Conservation (phyloP, 148 eudicot species). For the Heliamphora exappendiculata region DNA sequence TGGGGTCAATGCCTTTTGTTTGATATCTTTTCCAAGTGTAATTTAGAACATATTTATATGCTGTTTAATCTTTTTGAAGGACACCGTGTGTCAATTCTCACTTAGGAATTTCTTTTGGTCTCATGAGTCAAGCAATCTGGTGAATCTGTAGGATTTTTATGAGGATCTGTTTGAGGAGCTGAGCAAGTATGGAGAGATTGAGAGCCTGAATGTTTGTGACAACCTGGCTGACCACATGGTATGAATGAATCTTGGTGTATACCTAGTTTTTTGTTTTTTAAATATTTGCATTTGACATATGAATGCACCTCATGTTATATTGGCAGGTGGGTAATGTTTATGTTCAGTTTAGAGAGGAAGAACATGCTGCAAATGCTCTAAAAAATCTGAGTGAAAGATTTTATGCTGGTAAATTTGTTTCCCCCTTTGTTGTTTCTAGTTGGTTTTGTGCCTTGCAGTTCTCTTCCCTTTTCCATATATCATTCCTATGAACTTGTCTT, state of each 20-base stretch:
- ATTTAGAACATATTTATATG: neutral
- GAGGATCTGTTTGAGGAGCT: slow-evolving; percentile 93
- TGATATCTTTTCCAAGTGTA: neutral
- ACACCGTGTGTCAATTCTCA: too few species aligned
- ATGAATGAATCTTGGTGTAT: neutral
- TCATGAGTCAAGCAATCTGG: neutral
- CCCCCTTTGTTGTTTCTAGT: neutral
- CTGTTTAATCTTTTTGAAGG: neutral
- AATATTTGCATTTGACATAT: neutral
- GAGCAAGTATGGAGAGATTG: slow-evolving; percentile 83
- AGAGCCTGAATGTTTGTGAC: slow-evolving; percentile 85
- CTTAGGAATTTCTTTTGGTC: neutral
- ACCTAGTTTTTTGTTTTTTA: neutral
- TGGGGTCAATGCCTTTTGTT: too few species aligned
- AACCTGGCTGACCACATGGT: slow-evolving; percentile 97
- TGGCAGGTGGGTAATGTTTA: slow-evolving; percentile 90
- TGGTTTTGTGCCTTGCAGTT: neutral
- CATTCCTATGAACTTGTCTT: neutral
- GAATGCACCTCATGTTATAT: neutral
- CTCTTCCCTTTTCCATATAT: neutral
- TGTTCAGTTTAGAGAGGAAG: slow-evolving; percentile 89
- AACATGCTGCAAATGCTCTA: slow-evolving; percentile 73
- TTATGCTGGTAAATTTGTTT: slow-evolving; percentile 54
- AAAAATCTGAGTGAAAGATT: slow-evolving; percentile 69
- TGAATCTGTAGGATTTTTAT: slow-evolving; percentile 58